These are phyloP conservation scores for Citrus glauca DNA, from an alignment of 345 rosid genomes.

Conservation along the genomic window DNA sequence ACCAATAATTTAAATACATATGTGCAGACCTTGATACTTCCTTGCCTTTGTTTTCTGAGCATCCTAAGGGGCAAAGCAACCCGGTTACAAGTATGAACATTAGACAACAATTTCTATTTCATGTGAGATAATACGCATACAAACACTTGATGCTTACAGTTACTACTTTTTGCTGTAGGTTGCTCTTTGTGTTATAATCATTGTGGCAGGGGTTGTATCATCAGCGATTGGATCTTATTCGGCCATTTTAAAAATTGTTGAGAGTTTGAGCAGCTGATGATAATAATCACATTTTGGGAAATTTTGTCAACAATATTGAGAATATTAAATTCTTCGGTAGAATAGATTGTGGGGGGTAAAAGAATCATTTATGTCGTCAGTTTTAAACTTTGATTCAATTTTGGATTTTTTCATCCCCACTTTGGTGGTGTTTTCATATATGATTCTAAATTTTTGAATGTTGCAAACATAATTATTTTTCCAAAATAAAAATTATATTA, in stretches of 20 bases:
- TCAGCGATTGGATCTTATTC: conserved; percentile 68
- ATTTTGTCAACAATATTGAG: not conserved
- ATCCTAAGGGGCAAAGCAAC: conserved; percentile 58
- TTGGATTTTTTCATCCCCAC: not conserved
- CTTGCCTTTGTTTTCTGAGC: conserved; percentile 86
- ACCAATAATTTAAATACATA: not conserved
- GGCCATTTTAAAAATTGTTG: conserved; percentile 59
- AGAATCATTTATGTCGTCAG: not conserved
- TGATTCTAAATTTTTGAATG: not conserved
- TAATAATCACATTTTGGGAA: not conserved
- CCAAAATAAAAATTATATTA: too few relatives aligned
- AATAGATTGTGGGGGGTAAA: not conserved
- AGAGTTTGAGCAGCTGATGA: conserved; percentile 41
- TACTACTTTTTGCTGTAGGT: conserved; percentile 28
- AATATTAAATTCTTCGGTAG: not conserved
- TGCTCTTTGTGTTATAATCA: conserved; percentile 46
- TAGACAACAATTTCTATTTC: not conserved
- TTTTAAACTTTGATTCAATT: not conserved
- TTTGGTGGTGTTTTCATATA: not conserved
- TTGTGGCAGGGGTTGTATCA: conserved; percentile 63
- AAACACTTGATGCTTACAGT: not conserved
- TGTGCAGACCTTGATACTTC: conserved; percentile 85
- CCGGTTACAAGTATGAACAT: conserved; percentile 45
- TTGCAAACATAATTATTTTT: too few relatives aligned
- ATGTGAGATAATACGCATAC: not conserved